Conservation (phyloP, 176 grass and related monocot species). For the Raddia distichophylla region DNA sequence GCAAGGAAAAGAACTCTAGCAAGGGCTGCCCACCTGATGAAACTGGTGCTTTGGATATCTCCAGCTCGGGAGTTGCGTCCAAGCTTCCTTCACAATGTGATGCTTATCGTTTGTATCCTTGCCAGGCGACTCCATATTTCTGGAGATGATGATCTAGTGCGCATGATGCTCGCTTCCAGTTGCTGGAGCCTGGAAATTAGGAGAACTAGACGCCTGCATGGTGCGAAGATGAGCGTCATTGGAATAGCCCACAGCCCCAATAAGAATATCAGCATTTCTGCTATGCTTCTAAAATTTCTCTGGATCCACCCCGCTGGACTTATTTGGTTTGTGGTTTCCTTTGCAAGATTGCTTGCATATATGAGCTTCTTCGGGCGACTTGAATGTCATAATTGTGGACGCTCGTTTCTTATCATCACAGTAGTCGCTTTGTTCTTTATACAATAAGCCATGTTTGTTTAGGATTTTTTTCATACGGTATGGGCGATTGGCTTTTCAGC, state of each 20-base stretch:
- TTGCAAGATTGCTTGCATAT: slow-evolving; percentile 50
- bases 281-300: slow-evolving; percentile 7
- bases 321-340: slow-evolving; percentile 33
- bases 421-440: background rate
- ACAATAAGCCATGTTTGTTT: background rate
- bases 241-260: slow-evolving; percentile 64
- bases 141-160: slow-evolving; percentile 40
- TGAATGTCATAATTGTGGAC: slow-evolving; percentile 12
- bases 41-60: slow-evolving; percentile 23
- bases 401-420: slow-evolving; percentile 35
- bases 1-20: slow-evolving; percentile 24
- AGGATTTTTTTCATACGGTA: background rate
- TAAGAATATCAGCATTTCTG: slow-evolving; percentile 53
- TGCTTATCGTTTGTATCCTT: slow-evolving; percentile 54
- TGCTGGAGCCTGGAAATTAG: slow-evolving; percentile 57
- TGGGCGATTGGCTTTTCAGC: background rate
- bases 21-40: slow-evolving; percentile 38
- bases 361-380: slow-evolving; percentile 39
- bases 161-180: slow-evolving; percentile 50
- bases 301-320: slow-evolving; percentile 40
- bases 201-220: slow-evolving; percentile 57
- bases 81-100: slow-evolving; percentile 41
- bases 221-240: slow-evolving; percentile 62
- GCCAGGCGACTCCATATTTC: slow-evolving; percentile 41
- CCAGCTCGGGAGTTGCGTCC: background rate